Evolutionary conservation across 2,329 filamentous ascomycete species (phyloP).

Genomic region (Aspergillus tamarii): DNA sequence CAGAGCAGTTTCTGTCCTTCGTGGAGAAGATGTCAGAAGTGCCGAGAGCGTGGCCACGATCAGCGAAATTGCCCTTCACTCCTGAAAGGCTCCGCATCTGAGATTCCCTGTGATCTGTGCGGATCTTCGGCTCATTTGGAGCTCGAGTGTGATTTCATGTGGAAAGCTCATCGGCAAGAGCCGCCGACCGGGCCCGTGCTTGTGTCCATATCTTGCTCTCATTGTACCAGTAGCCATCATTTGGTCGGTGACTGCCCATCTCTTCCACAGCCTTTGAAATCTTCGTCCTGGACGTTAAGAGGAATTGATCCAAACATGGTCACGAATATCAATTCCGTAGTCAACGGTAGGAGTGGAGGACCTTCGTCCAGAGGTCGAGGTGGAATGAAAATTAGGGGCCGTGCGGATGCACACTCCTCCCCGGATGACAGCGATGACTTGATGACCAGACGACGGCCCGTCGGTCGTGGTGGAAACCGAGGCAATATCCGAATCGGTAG

Average conservation of each 20-base stretch:
- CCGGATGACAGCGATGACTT: conserved; percentile 41
- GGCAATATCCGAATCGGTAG: conserved; percentile 41
- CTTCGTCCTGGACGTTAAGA: conserved; percentile 45
- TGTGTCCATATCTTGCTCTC: conserved; percentile 49
- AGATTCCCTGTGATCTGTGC: conserved; percentile 65
- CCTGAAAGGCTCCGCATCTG: conserved; percentile 57
- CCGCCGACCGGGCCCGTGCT: conserved; percentile 32
- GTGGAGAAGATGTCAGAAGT: conserved; percentile 55
- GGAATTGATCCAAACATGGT: conserved; percentile 41
- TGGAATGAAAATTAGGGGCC: conserved; percentile 41
- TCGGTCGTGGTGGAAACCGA: conserved; percentile 31
- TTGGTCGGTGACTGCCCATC: conserved; percentile 50
- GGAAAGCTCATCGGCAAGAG: conserved; percentile 47
- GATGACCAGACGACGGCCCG: conserved; percentile 32
- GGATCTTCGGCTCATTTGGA: conserved; percentile 61
- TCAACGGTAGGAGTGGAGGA: conserved; percentile 18
- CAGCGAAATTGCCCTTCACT: conserved; percentile 58
- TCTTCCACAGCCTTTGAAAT: conserved; percentile 28
- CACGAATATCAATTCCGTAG: conserved; percentile 41
- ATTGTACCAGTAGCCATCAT: conserved; percentile 48
- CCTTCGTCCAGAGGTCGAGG: conserved; percentile 24
- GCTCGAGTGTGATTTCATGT: conserved; percentile 61
- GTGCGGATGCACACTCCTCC: conserved; percentile 33
- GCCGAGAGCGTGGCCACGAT: conserved; percentile 65
- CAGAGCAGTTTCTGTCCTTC: conserved; percentile 44